Evolutionary conservation across 768 basidiomycete species (phyloP).

Genomic region (Agrocybe pediades): DNA sequence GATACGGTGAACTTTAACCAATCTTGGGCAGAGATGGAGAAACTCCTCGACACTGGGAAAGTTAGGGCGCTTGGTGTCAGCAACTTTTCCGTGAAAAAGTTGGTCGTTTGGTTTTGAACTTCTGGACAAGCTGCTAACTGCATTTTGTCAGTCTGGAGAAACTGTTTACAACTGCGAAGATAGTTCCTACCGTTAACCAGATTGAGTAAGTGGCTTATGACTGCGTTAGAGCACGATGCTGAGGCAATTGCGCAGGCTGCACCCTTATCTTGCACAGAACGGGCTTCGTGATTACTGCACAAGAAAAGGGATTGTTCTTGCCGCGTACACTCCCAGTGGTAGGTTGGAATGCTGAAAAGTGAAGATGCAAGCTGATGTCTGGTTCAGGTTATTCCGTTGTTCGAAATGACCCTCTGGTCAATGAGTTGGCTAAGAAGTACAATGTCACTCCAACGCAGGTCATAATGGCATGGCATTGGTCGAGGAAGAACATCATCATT

Average conservation of each 20-base stretch:
- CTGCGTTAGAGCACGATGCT: background rate
- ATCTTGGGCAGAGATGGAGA: slow-evolving; percentile 54
- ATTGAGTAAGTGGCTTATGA: slow-evolving; percentile 35
- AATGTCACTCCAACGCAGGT: slow-evolving; percentile 47
- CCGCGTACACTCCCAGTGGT: slow-evolving; percentile 54
- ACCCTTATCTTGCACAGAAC: slow-evolving; percentile 54
- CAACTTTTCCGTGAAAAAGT: slow-evolving; percentile 64
- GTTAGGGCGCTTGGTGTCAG: slow-evolving; percentile 57
- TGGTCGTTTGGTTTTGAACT: background rate
- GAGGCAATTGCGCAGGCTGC: slow-evolving; percentile 33
- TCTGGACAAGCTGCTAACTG: background rate
- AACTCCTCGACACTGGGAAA: slow-evolving; percentile 45
- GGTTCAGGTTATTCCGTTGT: slow-evolving; percentile 41
- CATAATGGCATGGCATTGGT: slow-evolving; percentile 53
- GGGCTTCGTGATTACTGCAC: slow-evolving; percentile 48
- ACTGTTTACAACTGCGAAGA: slow-evolving; percentile 40
- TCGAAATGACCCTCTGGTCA: slow-evolving; percentile 45
- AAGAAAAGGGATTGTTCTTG: slow-evolving; percentile 48
- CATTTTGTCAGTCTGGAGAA: slow-evolving; percentile 32
- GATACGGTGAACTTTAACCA: slow-evolving; percentile 39
- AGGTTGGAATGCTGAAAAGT: background rate
- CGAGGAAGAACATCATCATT: slow-evolving; percentile 42
- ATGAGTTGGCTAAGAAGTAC: slow-evolving; percentile 48
- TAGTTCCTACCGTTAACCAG: slow-evolving; percentile 50
- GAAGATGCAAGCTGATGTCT: no score